Conservation (phyloP, 768 basidiomycete species). For the Lactifluus piperatus region DNA sequence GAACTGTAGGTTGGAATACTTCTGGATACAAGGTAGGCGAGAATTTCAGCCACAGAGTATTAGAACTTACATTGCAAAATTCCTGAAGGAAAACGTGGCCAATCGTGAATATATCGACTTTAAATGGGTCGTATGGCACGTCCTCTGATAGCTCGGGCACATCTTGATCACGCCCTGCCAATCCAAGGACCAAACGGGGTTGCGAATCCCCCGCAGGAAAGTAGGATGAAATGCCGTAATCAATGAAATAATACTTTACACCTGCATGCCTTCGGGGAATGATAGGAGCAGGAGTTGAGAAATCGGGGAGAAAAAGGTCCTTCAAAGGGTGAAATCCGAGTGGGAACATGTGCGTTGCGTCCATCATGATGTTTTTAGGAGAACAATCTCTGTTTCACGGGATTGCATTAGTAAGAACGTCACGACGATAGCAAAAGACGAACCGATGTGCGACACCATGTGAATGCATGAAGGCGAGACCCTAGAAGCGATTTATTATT, state of each 20-base stretch:
- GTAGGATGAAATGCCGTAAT: constrained; percentile 14
- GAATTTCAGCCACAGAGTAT: not conserved
- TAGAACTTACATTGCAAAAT: not conserved
- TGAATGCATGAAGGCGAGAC: constrained; percentile 17
- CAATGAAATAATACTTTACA: constrained; percentile 12
- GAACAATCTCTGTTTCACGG: not conserved
- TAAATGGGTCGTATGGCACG: constrained; percentile 17
- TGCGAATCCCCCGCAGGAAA: not conserved
- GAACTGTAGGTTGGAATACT: not conserved
- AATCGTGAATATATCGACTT: constrained; percentile 16
- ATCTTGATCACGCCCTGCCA: constrained; percentile 2
- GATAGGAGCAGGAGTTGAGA: not conserved
- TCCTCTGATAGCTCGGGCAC: constrained; percentile 11
- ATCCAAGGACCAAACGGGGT: not conserved
- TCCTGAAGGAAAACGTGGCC: not conserved
- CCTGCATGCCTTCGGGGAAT: not conserved
- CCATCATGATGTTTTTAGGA: constrained; percentile 8
- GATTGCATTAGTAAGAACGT: not conserved
- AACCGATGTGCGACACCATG: constrained; percentile 15
- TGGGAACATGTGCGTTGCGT: constrained; percentile 6
- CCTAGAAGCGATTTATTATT: not conserved
- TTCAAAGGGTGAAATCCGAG: constrained; percentile 13
- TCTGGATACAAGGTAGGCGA: not conserved
- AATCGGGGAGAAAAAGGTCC: not conserved
- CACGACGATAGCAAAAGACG: not conserved